These are phyloP conservation scores for Prunus kanzakura DNA, from an alignment of 306 rosid species.

Conservation along the genomic window DNA sequence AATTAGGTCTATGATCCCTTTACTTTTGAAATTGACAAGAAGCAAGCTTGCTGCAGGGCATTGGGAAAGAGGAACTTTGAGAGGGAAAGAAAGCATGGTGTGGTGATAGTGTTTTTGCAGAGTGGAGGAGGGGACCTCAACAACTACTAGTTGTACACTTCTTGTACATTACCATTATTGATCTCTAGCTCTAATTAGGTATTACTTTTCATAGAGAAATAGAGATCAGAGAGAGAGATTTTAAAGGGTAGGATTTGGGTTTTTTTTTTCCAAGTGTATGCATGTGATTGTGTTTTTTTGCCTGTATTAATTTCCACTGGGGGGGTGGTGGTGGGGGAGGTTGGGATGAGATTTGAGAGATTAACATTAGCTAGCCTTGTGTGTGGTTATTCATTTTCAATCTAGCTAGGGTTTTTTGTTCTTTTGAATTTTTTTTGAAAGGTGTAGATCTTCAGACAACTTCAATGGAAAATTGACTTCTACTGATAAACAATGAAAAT, in stretches of 20 bases:
- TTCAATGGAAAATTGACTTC: slow-evolving; percentile 5
- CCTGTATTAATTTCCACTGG: not conserved
- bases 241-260: slow-evolving; percentile 12
- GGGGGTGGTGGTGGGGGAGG: not conserved
- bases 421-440: not conserved
- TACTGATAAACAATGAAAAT: not conserved
- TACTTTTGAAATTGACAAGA: slow-evolving; percentile 15
- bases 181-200: slow-evolving; percentile 35
- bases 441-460: not conserved
- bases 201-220: slow-evolving; percentile 36
- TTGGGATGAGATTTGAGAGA: slow-evolving; percentile 13
- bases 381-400: slow-evolving; percentile 12
- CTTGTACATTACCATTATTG: slow-evolving; percentile 43
- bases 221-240: not conserved
- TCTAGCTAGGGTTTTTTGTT: slow-evolving; percentile 9
- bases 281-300: slow-evolving; percentile 23
- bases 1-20: slow-evolving; percentile 20
- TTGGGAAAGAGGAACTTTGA: slow-evolving; percentile 25
- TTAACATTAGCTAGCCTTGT: slow-evolving; percentile 4
- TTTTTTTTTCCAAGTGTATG: slow-evolving; percentile 17
- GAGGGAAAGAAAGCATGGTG: slow-evolving; percentile 29
- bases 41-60: slow-evolving; percentile 10
- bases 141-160: slow-evolving; percentile 25
- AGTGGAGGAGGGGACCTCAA: slow-evolving; percentile 32
- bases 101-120: slow-evolving; percentile 9